A percentile compares a stretch with the other conserved stretches of the same genome.
Evolutionary conservation across 495 filamentous ascomycete species (phyloP).

Genomic region (Hyphodiscus hymeniophilus): DNA sequence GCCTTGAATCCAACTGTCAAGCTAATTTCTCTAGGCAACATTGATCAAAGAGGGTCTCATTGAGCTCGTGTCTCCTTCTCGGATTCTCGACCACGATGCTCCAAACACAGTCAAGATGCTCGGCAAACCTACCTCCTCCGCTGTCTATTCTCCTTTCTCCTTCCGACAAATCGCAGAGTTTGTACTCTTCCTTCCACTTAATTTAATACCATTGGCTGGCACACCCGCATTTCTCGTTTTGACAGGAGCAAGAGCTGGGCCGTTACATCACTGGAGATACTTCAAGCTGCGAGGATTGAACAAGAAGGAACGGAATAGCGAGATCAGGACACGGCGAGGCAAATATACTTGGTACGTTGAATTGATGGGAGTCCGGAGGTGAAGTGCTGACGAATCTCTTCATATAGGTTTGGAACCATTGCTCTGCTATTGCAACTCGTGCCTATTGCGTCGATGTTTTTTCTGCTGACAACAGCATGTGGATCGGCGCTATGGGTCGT

Average conservation of each 20-base stretch:
- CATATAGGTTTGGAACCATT: conserved; percentile 39
- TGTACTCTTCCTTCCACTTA: conserved; percentile 72
- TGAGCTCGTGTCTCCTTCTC: conserved; percentile 58
- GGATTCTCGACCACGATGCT: conserved; percentile 54
- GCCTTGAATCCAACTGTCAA: not conserved
- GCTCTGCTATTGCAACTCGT: conserved; percentile 60
- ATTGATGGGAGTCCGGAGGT: not conserved
- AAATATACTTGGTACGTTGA: conserved; percentile 39
- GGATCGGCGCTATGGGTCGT: conserved; percentile 87
- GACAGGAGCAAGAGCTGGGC: conserved; percentile 50
- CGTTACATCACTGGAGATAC: conserved; percentile 57
- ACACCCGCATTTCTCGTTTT: conserved; percentile 70
- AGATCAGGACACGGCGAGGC: conserved; percentile 62
- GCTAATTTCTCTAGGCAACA: conserved; percentile 22
- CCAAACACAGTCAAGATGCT: conserved; percentile 61
- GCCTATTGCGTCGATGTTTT: conserved; percentile 78
- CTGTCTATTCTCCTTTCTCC: conserved; percentile 61
- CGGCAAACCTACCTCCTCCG: conserved; percentile 62
- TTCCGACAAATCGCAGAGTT: conserved; percentile 72
- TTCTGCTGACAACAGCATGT: conserved; percentile 68
- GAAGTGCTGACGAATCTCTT: conserved; percentile 8
- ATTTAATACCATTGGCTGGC: conserved; percentile 81
- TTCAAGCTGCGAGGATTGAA: conserved; percentile 73
- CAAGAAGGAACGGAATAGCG: conserved; percentile 52
- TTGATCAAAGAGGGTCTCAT: conserved; percentile 41